Evolutionary conservation across 2,329 filamentous ascomycete species (phyloP).

Genomic region (Aspergillus sp.): DNA sequence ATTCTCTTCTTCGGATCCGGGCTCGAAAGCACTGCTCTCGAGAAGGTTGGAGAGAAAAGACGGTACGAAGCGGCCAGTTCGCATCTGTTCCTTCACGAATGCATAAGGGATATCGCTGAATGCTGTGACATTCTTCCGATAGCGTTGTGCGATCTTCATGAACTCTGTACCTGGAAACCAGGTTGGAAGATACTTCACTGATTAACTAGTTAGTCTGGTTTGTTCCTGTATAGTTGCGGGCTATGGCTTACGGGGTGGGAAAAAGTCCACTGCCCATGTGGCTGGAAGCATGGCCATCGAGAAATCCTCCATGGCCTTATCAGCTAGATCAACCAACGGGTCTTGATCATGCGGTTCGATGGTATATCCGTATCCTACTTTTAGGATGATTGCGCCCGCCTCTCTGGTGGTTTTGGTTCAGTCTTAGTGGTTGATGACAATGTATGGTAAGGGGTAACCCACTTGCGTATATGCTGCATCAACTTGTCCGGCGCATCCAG

Average conservation of each 20-base stretch:
- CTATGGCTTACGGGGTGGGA: conserved; percentile 35
- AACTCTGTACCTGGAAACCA: conserved; percentile 52
- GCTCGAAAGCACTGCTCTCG: conserved; percentile 27
- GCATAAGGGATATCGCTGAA: conserved; percentile 43
- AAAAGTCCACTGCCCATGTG: conserved; percentile 48
- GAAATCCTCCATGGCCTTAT: conserved; percentile 45
- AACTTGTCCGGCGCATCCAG: conserved; percentile 43
- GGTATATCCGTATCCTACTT: conserved; percentile 40
- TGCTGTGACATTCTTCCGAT: conserved; percentile 30
- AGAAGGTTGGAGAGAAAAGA: conserved; percentile 48
- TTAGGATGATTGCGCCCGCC: conserved; percentile 43
- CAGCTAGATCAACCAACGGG: conserved; percentile 44
- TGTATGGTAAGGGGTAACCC: neutral
- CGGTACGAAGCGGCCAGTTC: conserved; percentile 26
- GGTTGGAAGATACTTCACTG: conserved; percentile 15
- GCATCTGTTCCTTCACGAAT: conserved; percentile 48
- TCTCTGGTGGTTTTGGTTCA: conserved; percentile 24
- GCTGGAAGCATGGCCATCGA: conserved; percentile 45
- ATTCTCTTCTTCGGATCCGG: conserved; percentile 34
- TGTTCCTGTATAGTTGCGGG: neutral
- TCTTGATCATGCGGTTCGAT: conserved; percentile 25
- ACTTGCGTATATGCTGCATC: conserved; percentile 43
- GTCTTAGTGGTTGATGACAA: neutral
- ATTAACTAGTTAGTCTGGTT: conserved; percentile 34
- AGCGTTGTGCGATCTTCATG: conserved; percentile 42